Evolutionary conservation across 2,329 filamentous ascomycete genomes (phyloP), one percentile per base, ranked within the genome.

Genomic region (Botrytis hyacinthi): DNA sequence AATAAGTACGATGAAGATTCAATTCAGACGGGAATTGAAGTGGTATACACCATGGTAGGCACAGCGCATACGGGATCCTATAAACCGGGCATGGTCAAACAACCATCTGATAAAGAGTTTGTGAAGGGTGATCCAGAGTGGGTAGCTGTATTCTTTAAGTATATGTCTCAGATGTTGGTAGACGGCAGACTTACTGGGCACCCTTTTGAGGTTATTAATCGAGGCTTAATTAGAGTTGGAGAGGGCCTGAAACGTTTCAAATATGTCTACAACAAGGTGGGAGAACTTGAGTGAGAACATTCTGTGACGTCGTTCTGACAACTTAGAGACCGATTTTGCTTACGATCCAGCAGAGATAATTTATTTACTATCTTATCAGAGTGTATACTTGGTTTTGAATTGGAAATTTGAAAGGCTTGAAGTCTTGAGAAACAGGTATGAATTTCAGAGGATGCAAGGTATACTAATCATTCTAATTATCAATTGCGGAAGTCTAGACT

Each of bases 221-320:
- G 84, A 4, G 86, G 86, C 0, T 76, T 87, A 69, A 79, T 79
- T 16, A 85, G 85, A 3, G 79, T 86, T 4, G 81, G 88, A 77
- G 80, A 77, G 26, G 89, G 83, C 0, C 77, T 92, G 80, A 80
- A 81, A 78, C 85, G 87, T 74, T 79, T 92, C n/a, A n/a, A n/a
- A n/a, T n/a, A 90, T 82, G 86, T 92, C 0, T 87, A 88, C 77
- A 70, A 88, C 77, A 70, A 66, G 61, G 70, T 78, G 61, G 72
- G 60, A 35, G 75, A 76, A 44, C 37, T 35, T 44, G 67, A 70
- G 16, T 60, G 51, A 46, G 20, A 70, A 29, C 1, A 37, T 32
- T 46, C 18, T 14, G 37, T 22, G 48, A 37, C 32, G 18, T 22
- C 26, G 22, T 60, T 26, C 48, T 20, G 12, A 70, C 4, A 32